Conservation (phyloP, 495 filamentous ascomycete species). For the Penicillium chermesinum region DNA sequence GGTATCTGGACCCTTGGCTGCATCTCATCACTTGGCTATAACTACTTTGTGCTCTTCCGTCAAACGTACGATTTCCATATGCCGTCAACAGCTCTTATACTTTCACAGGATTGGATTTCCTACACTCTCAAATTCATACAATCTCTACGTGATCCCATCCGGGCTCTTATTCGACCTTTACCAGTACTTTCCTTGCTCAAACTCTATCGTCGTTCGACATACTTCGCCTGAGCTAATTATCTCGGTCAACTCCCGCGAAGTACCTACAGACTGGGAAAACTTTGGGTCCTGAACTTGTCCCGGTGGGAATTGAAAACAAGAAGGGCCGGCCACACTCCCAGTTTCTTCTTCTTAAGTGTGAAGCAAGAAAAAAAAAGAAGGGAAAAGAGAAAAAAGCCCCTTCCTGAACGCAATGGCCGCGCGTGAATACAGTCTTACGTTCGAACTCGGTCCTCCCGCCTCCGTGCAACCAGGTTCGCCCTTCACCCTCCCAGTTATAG, state of each 20-base stretch:
- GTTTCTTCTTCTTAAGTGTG: neutral
- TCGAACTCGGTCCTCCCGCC: constrained; percentile 31
- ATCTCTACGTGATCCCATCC: no score
- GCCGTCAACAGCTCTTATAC: no score
- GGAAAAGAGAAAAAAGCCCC: no score
- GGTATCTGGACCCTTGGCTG: neutral
- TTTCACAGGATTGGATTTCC: no score
- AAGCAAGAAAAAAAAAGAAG: no score
- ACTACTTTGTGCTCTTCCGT: no score
- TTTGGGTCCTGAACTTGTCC: neutral
- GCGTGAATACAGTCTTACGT: constrained; percentile 33
- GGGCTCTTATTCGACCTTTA: no score
- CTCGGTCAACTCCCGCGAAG: neutral
- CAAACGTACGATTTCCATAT: no score
- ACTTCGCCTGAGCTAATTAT: neutral
- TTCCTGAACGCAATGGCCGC: constrained; percentile 20
- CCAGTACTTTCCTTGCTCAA: no score
- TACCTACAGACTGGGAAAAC: neutral
- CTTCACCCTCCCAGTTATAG: constrained; percentile 34
- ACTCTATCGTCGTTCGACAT: neutral
- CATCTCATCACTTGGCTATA: no score
- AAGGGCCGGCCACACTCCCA: neutral
- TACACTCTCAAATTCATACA: no score
- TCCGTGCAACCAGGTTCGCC: constrained; percentile 24
- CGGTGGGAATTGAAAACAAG: neutral